Conservation (phyloP, 2,329 filamentous ascomycete genomes). For the Bimuria novae-zelandiae region DNA sequence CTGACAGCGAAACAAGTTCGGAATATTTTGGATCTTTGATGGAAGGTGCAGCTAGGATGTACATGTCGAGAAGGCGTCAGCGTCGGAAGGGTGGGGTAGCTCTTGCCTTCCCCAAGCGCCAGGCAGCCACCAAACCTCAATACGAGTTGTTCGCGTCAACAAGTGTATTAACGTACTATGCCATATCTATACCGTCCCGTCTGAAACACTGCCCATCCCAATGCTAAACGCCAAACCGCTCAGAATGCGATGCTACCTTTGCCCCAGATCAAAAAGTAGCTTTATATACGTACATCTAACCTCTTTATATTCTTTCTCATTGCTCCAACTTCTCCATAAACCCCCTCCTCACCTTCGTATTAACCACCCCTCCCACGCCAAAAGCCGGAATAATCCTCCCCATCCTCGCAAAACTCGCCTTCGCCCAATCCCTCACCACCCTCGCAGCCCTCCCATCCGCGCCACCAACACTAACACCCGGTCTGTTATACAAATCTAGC, state of each 20-base stretch:
- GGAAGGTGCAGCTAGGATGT: no score
- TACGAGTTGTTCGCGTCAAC: no score
- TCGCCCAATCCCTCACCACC: constrained; percentile 75
- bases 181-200: no score
- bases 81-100: no score
- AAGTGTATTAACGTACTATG: no score
- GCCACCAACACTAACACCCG: constrained; percentile 55
- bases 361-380: constrained; percentile 85
- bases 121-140: no score
- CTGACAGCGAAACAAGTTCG: no score
- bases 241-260: neutral
- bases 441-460: constrained; percentile 64
- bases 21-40: no score
- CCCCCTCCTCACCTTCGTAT: constrained; percentile 68
- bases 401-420: constrained; percentile 75
- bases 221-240: neutral
- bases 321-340: constrained; percentile 62
- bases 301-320: neutral
- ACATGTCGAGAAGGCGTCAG: no score
- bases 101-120: no score
- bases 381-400: constrained; percentile 87
- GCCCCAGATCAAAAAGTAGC: neutral
- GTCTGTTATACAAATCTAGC: constrained; percentile 82
- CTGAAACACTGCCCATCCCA: no score
- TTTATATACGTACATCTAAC: neutral